Conservation (phyloP, 805 yeast species). For the Candida vartiovaarae region DNA sequence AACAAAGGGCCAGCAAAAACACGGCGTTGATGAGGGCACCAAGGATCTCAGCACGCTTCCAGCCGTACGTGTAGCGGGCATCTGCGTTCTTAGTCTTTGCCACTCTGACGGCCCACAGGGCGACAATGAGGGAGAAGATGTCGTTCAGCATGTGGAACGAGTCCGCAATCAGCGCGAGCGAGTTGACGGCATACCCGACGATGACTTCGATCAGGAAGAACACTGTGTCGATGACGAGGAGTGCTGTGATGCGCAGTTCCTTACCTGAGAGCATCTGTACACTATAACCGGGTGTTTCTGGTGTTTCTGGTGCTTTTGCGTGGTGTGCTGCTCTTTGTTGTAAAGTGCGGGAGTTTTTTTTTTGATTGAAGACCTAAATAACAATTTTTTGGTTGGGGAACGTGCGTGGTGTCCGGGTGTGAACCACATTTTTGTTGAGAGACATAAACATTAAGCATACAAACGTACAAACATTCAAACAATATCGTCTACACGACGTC, state of each 20-base stretch:
- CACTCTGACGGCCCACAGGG: conserved; percentile 93
- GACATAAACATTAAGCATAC: too few species aligned
- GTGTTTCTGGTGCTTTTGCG: neutral
- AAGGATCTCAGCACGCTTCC: conserved; percentile 95
- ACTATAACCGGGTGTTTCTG: too few species aligned
- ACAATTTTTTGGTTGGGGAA: too few species aligned
- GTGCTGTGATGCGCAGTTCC: conserved; percentile 64
- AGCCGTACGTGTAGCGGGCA: conserved; percentile 89
- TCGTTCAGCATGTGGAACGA: conserved; percentile 98
- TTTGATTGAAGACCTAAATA: neutral
- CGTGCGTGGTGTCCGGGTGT: too few species aligned
- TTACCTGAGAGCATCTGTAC: conserved; percentile 26
- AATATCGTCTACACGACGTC: neutral
- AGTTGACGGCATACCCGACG: conserved; percentile 86
- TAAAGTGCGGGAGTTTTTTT: neutral
- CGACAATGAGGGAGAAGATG: conserved; percentile 80
- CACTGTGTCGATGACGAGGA: conserved; percentile 67
- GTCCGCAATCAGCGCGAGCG: conserved; percentile 91
- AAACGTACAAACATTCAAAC: neutral
- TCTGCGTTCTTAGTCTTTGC: conserved; percentile 78
- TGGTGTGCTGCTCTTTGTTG: neutral
- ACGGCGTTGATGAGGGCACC: conserved; percentile 96
- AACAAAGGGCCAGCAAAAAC: conserved; percentile 83
- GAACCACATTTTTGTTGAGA: too few species aligned
- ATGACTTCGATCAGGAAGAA: conserved; percentile 84